Base-by-base conservation (phyloP, 257 asterid genomes). In the Solanum neorickii region DNA sequence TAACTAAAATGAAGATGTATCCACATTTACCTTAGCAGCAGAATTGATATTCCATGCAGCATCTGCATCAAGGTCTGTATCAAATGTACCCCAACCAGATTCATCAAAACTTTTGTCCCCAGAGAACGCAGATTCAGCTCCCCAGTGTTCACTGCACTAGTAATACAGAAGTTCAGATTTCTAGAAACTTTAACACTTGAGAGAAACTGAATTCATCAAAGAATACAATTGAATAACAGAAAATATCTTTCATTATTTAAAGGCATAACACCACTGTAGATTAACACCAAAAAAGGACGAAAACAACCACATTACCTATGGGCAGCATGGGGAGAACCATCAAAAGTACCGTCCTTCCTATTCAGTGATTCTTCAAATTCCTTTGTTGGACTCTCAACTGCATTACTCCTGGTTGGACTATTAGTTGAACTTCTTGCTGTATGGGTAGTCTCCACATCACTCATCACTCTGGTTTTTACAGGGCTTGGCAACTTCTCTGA, bases 241-340 rank as follows among this genome's bases (percentile, higher is more conserved):
- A 72, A 44, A 86, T 47, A 11, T 86, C 14, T 47, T 68, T 49
- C 83, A 86, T 65, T 74, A 44, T 18, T 82, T 41, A 78, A 23
- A 59, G 6, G 16, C 27, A 42, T 23, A 74, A 69, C 60, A 14
- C 5, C 56, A 83, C 14, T 14, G 52, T 5, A 86, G 44, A 31
- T 39, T 8, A 41, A 68, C 33, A 20, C 42, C 65, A 72, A 86
- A 68, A 66, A 77, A 78, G 86, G 77, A 83, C 9, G 66, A 87
- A 84, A 78, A 87, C 76, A 75, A 83, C 42, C 49, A 39, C 21
- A 49, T 83, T 90, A 95, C 99, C 98, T 94, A 62, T 90, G 94
- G 88, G 94, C 89, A 89, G 94, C 95, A 89, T 89, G 95, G 23
- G 98, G 97, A 37, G 98, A 94, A 56, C 98, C 98, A 92, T 95